phyloP scores from a whole-genome alignment of 495 filamentous ascomycete genomes.

The Penicillium nucicola region DNA sequence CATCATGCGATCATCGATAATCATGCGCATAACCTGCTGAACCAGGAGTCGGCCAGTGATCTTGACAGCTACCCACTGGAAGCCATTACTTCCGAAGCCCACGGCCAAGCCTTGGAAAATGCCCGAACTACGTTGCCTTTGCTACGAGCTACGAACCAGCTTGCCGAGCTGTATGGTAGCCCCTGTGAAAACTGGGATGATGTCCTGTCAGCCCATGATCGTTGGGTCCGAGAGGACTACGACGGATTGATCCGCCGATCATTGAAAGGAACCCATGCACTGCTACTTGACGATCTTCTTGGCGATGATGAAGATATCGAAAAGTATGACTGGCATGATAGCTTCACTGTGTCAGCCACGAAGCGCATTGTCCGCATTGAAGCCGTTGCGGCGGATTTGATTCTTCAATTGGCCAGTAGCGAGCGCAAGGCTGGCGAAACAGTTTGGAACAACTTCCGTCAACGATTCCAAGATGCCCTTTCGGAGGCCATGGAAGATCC shows the following conservation, averaged over 20 bases:
- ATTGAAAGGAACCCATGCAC: conserved; percentile 68
- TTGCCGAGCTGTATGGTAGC: conserved; percentile 61
- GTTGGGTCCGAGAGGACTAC: conserved; percentile 52
- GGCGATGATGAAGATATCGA: conserved; percentile 55
- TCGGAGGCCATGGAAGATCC: conserved; percentile 53
- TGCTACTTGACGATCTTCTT: conserved; percentile 79
- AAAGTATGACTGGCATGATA: conserved; percentile 66
- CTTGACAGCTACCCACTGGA: conserved; percentile 42
- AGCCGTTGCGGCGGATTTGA: conserved; percentile 62
- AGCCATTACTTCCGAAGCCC: conserved; percentile 72
- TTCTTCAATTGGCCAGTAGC: conserved; percentile 41
- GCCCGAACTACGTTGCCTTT: conserved; percentile 62
- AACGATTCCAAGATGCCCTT: conserved; percentile 49
- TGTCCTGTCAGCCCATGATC: conserved; percentile 57
- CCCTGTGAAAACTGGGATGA: conserved; percentile 55
- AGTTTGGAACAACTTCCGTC: conserved; percentile 38
- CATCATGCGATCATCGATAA: conserved; percentile 80
- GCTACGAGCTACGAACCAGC: conserved; percentile 65
- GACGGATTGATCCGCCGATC: conserved; percentile 60
- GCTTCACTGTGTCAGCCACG: conserved; percentile 56
- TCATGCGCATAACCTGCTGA: conserved; percentile 79
- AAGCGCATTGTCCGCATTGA: conserved; percentile 86
- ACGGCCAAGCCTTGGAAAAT: conserved; percentile 61
- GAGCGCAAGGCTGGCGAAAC: conserved; percentile 20
- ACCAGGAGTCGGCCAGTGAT: conserved; percentile 27